Percentiles rank a stretch among this genome's conserved stretches.
Evolutionary conservation across 148 eudicot genomes (phyloP).

Genomic region (Rhododendron vialii): DNA sequence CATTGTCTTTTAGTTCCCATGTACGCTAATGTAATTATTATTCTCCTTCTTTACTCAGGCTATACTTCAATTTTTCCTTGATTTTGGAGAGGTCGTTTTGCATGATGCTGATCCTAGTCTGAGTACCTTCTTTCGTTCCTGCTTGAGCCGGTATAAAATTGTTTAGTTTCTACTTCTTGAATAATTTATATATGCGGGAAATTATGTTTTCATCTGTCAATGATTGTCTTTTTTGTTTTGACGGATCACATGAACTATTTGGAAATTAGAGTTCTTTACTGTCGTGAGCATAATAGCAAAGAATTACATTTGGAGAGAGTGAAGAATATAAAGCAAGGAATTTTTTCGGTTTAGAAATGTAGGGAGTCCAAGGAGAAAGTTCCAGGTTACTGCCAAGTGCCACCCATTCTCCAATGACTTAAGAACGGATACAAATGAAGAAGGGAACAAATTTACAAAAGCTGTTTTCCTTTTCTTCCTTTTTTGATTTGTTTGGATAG

Average conservation of each 20-base stretch:
- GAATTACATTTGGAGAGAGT: not conserved
- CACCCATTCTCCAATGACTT: not conserved
- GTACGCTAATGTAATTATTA: not conserved
- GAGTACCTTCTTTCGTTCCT: constrained; percentile 70
- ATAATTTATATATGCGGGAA: not conserved
- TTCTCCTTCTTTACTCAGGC: constrained; percentile 54
- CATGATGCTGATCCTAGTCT: constrained; percentile 97
- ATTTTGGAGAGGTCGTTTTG: constrained; percentile 82
- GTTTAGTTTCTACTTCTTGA: not conserved
- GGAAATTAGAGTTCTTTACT: not conserved
- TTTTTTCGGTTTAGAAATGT: not conserved
- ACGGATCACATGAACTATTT: not conserved
- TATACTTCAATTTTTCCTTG: constrained; percentile 78
- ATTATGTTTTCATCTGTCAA: not conserved
- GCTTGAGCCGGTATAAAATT: constrained; percentile 75
- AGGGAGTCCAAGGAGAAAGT: not conserved
- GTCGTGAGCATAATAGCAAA: not conserved
- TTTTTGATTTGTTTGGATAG: not conserved
- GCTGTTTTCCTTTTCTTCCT: not conserved
- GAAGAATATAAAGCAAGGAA: not conserved
- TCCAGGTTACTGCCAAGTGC: not conserved
- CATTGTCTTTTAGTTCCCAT: not conserved
- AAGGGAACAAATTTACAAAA: not conserved
- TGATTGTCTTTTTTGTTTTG: not conserved
- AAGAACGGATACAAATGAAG: not conserved